A percentile compares a stretch with the other conserved stretches of the same genome.
Evolutionary conservation across 192 early-diverging fungal genomes (phyloP).

Genomic region (Coemansia sp.): DNA sequence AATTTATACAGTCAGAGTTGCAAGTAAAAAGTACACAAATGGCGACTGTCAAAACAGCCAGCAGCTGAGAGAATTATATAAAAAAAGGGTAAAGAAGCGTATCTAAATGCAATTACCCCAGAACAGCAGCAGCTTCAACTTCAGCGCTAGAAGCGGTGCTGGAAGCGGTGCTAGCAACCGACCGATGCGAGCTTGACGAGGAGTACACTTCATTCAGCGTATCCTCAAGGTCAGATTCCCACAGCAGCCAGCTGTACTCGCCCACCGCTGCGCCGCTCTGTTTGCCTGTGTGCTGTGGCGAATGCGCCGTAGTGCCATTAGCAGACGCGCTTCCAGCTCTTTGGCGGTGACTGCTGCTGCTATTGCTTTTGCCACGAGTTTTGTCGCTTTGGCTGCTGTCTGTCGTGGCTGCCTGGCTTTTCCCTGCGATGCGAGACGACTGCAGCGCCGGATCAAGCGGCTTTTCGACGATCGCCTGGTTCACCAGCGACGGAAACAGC

Average conservation of each 20-base stretch:
- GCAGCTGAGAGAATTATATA: too few relatives aligned
- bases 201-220: constrained; percentile 31
- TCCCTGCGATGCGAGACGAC: background rate
- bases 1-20: too few relatives aligned
- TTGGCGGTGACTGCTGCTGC: background rate
- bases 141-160: background rate
- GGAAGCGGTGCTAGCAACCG: too few relatives aligned
- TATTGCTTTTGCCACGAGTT: background rate
- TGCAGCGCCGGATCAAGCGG: background rate
- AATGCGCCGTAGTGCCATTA: too few relatives aligned
- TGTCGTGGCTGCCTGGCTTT: background rate
- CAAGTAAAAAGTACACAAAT: too few relatives aligned
- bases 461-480: constrained; percentile 18
- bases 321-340: too few relatives aligned
- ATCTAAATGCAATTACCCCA: too few relatives aligned
- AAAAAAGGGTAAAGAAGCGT: too few relatives aligned
- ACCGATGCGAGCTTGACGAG: background rate
- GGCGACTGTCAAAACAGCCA: too few relatives aligned
- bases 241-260: constrained; percentile 38
- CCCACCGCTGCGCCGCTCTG: constrained; percentile 6
- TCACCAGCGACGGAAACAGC: constrained; percentile 45
- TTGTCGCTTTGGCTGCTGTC: background rate
- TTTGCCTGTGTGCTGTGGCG: background rate
- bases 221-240: constrained; percentile 53
- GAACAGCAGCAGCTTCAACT: background rate